phyloP scores from a whole-genome alignment of 768 basidiomycete genomes.

The Pleurotus citrinopileatus region DNA sequence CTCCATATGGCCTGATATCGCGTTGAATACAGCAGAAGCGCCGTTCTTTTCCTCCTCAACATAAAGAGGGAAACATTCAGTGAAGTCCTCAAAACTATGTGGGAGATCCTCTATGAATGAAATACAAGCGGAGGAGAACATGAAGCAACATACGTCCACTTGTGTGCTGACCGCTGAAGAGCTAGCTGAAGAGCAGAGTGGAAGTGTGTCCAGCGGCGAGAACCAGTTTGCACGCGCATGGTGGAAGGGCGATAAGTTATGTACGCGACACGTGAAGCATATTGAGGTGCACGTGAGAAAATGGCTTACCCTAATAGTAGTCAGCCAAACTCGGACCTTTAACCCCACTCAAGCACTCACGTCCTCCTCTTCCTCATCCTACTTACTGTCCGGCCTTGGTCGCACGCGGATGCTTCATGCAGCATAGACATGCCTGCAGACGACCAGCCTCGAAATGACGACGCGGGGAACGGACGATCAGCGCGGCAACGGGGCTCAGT shows the following conservation, averaged over 20 bases:
- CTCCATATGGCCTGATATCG: conserved; percentile 71
- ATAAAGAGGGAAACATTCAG: conserved; percentile 65
- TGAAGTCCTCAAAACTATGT: conserved; percentile 52
- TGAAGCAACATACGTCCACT: conserved; percentile 48
- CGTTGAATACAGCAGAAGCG: conserved; percentile 57
- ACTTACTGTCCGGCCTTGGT: background rate
- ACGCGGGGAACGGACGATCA: conserved; percentile 30
- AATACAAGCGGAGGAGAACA: background rate
- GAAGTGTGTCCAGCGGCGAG: conserved; percentile 55
- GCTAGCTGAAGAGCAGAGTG: conserved; percentile 55
- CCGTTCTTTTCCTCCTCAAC: conserved; percentile 66
- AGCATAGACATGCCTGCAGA: conserved; percentile 16
- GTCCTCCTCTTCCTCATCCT: background rate
- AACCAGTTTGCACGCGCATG: conserved; percentile 47
- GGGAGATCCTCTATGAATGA: too few species aligned
- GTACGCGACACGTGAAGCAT: conserved; percentile 12
- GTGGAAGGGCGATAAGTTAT: conserved; percentile 8
- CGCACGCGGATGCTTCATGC: background rate
- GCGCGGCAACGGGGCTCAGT: conserved; percentile 57
- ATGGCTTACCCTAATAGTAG: too few species aligned
- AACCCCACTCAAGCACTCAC: too few species aligned
- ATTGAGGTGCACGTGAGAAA: too few species aligned
- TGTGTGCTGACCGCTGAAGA: conserved; percentile 51
- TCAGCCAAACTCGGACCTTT: too few species aligned
- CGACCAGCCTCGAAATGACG: conserved; percentile 31